These are phyloP conservation scores for Xylaria multiplex DNA, from an alignment of 2,329 filamentous ascomycete genomes.

Conservation along the genomic window DNA sequence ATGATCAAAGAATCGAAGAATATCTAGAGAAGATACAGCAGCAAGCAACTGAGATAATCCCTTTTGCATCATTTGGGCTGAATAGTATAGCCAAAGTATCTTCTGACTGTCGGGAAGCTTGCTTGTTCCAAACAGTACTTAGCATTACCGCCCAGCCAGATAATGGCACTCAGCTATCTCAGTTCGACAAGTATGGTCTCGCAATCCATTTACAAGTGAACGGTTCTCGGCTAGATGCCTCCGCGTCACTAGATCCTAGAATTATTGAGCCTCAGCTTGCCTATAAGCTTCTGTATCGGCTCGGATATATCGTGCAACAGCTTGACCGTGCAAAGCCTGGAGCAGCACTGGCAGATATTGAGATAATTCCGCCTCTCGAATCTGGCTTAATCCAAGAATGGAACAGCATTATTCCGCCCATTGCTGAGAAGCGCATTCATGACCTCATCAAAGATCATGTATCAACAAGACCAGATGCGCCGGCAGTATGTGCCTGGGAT, in stretches of 20 bases:
- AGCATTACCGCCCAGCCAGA: not conserved
- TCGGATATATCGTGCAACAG: conserved; percentile 23
- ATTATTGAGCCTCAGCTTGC: conserved; percentile 24
- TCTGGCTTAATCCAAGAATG: conserved; percentile 20
- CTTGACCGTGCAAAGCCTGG: conserved; percentile 9
- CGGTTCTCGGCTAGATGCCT: conserved; percentile 9
- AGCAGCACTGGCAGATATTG: conserved; percentile 2
- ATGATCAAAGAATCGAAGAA: conserved; percentile 3
- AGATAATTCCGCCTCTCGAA: conserved; percentile 18
- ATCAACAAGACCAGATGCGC: conserved; percentile 37
- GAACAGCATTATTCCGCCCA: conserved; percentile 20
- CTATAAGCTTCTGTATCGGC: conserved; percentile 24
- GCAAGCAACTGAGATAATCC: not conserved
- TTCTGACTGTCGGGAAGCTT: conserved; percentile 21
- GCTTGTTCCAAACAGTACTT: conserved; percentile 22
- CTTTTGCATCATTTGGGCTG: conserved; percentile 7
- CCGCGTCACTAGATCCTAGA: conserved; percentile 20
- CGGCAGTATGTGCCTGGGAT: conserved; percentile 44
- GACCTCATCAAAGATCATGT: conserved; percentile 27
- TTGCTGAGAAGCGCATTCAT: conserved; percentile 33
- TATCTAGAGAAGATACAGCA: conserved; percentile 15
- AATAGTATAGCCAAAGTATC: conserved; percentile 16
- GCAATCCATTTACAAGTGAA: conserved; percentile 17
- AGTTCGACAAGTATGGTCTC: conserved; percentile 13
- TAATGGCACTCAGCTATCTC: not conserved